phyloP scores from a whole-genome alignment of 2,329 filamentous ascomycete species.

The Hypoxylon sp. region DNA sequence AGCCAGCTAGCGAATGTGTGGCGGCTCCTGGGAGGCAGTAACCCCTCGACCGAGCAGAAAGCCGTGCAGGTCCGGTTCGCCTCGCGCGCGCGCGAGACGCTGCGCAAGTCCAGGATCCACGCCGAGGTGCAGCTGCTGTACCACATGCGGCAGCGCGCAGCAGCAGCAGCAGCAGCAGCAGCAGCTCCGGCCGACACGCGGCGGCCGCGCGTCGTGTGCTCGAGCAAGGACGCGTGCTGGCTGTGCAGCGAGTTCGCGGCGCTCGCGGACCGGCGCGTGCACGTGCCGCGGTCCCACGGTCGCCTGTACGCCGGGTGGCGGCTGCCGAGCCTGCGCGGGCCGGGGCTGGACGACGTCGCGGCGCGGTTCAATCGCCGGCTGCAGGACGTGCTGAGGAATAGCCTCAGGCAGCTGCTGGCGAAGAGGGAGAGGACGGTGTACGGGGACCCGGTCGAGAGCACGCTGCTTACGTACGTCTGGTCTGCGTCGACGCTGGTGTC shows the following conservation, averaged over 20 bases:
- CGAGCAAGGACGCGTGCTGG: slow-evolving; percentile 60
- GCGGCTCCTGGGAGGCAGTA: background rate
- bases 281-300: slow-evolving; percentile 53
- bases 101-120: slow-evolving; percentile 51
- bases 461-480: slow-evolving; percentile 13
- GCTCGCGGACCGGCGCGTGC: slow-evolving; percentile 50
- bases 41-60: too few species aligned
- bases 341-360: slow-evolving; percentile 1
- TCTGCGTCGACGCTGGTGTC: slow-evolving; percentile 16
- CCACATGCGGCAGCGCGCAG: too few species aligned
- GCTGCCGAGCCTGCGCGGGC: slow-evolving; percentile 44
- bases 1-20: background rate
- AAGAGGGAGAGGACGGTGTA: slow-evolving; percentile 10
- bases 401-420: slow-evolving; percentile 19
- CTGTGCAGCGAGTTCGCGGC: slow-evolving; percentile 60
- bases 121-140: slow-evolving; percentile 59
- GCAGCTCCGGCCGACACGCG: too few species aligned
- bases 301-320: slow-evolving; percentile 56
- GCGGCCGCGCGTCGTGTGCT: slow-evolving; percentile 52
- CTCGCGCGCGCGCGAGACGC: slow-evolving; percentile 20
- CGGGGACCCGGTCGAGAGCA: slow-evolving; percentile 33
- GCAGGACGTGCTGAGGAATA: background rate
- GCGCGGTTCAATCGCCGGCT: slow-evolving; percentile 27
- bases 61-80: slow-evolving; percentile 20
- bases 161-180: too few species aligned